Percentiles rank a stretch among this genome's conserved stretches.
Evolutionary conservation across 2,329 filamentous ascomycete genomes (phyloP).

Genomic region (Fusarium cyanostomum): DNA sequence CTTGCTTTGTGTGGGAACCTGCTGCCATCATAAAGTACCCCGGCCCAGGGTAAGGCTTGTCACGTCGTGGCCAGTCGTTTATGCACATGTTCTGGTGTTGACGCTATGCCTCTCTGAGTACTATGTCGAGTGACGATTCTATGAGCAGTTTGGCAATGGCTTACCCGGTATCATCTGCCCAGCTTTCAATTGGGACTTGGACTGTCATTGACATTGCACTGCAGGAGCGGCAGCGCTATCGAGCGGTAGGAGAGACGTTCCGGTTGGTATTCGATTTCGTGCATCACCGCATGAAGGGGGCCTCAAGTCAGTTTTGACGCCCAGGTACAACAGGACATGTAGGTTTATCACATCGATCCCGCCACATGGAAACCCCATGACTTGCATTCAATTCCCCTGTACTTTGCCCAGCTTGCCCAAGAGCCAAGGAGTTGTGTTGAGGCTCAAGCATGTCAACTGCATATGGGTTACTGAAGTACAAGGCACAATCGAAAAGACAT

Average conservation of each 20-base stretch:
- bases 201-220: constrained; percentile 24
- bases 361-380: background rate
- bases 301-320: constrained; percentile 19
- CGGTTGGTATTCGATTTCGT: constrained; percentile 32
- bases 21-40: background rate
- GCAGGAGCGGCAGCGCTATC: constrained; percentile 25
- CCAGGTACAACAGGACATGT: constrained; percentile 5
- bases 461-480: background rate
- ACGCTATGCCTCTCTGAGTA: constrained; percentile 30
- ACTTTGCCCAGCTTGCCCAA: background rate
- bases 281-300: constrained; percentile 31
- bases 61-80: constrained; percentile 34
- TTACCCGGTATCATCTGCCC: background rate
- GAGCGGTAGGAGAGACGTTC: constrained; percentile 17
- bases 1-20: background rate
- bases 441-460: background rate
- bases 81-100: constrained; percentile 42
- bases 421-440: no score
- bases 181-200: background rate
- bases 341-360: constrained; percentile 5
- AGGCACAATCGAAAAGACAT: background rate
- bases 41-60: constrained; percentile 24
- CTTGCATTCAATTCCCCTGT: background rate
- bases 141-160: background rate
- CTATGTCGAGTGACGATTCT: constrained; percentile 21